Conservation (phyloP, 192 early-diverging fungal genomes). For the Spizellomyces sp. region DNA sequence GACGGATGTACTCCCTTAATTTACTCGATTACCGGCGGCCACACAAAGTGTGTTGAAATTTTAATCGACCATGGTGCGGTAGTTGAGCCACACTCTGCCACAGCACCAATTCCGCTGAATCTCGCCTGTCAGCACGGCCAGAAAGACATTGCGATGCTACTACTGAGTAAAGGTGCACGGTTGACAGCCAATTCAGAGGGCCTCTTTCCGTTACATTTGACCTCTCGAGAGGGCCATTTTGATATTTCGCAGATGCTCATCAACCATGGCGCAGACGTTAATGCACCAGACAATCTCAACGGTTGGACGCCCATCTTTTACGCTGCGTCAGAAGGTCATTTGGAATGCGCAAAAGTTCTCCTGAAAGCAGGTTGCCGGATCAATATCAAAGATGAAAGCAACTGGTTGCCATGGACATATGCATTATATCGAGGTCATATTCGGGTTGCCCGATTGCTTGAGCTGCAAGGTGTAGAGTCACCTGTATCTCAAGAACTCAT, state of each 20-base stretch:
- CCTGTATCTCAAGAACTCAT: background rate
- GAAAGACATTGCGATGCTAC: slow-evolving; percentile 77
- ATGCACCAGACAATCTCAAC: slow-evolving; percentile 85
- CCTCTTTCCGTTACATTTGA: slow-evolving; percentile 85
- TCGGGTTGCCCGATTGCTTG: slow-evolving; percentile 45
- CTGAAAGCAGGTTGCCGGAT: slow-evolving; percentile 76
- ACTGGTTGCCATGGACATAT: slow-evolving; percentile 84
- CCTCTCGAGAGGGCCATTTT: slow-evolving; percentile 80
- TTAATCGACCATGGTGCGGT: slow-evolving; percentile 68
- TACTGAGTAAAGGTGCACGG: slow-evolving; percentile 76
- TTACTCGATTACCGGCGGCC: slow-evolving; percentile 84
- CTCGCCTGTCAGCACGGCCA: slow-evolving; percentile 93
- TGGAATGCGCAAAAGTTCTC: slow-evolving; percentile 76
- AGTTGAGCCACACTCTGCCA: slow-evolving; percentile 63
- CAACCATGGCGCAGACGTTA: slow-evolving; percentile 69
- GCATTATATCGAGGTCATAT: slow-evolving; percentile 62
- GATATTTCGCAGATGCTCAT: slow-evolving; percentile 75
- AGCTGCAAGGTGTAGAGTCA: slow-evolving; percentile 7
- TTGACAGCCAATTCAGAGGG: slow-evolving; percentile 78
- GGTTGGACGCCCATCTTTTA: slow-evolving; percentile 98
- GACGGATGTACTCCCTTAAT: slow-evolving; percentile 89
- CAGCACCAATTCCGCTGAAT: slow-evolving; percentile 72
- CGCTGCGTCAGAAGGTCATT: slow-evolving; percentile 88
- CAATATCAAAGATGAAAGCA: slow-evolving; percentile 79
- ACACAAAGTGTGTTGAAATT: slow-evolving; percentile 72